Evolutionary conservation across 75 land plant genomes (phyloP).

Genomic region (Adiantum capillusveneris): DNA sequence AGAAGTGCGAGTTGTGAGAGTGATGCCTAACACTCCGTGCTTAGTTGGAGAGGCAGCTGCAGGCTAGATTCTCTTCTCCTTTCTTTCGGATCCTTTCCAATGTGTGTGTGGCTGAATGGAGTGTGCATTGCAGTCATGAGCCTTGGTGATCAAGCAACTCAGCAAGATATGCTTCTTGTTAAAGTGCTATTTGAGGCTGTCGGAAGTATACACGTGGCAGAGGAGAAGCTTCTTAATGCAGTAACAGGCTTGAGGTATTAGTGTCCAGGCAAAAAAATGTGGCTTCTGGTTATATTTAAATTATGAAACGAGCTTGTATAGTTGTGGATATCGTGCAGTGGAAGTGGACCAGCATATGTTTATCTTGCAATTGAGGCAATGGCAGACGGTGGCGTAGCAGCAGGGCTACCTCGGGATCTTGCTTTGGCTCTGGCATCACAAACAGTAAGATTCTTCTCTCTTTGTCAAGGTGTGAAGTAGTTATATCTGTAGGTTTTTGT

Average conservation of each 20-base stretch:
- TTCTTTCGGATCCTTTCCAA: too few species aligned
- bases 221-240: conserved; percentile 92
- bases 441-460: conserved; percentile 41
- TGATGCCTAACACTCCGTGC: conserved; percentile 92
- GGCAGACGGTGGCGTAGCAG: conserved; percentile 99
- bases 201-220: conserved; percentile 69
- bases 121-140: conserved; percentile 50
- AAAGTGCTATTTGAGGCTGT: conserved; percentile 61
- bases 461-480: too few species aligned
- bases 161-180: conserved; percentile 63
- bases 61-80: conserved; percentile 26
- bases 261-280: background rate
- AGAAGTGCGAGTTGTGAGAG: conserved; percentile 73
- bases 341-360: conserved; percentile 95
- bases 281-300: too few species aligned
- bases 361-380: conserved; percentile 89
- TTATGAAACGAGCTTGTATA: too few species aligned
- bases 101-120: too few species aligned
- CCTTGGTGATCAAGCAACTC: conserved; percentile 60
- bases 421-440: conserved; percentile 84
- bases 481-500: background rate
- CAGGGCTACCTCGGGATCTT: conserved; percentile 87
- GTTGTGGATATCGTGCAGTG: conserved; percentile 65
- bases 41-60: conserved; percentile 84
- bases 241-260: conserved; percentile 89